Evolutionary conservation across 2,329 filamentous ascomycete species (phyloP).

Genomic region (Cladosporium sp.): DNA sequence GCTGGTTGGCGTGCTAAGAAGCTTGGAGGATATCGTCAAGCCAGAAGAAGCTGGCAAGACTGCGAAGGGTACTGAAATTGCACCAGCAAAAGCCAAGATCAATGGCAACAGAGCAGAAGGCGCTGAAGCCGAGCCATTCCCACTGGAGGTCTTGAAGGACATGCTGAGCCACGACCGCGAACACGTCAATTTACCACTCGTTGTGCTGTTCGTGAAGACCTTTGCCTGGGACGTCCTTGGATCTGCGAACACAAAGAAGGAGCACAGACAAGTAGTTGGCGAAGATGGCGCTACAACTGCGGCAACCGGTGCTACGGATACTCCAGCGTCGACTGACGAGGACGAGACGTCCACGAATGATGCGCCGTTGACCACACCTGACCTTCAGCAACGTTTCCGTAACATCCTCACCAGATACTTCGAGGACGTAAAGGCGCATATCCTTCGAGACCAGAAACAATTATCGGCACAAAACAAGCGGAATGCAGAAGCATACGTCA

Average conservation of each 20-base stretch:
- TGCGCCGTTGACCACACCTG: slow-evolving; percentile 64
- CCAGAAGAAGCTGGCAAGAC: slow-evolving; percentile 60
- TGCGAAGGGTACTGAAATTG: slow-evolving; percentile 50
- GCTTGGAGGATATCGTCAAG: slow-evolving; percentile 65
- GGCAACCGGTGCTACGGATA: slow-evolving; percentile 48
- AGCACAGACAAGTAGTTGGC: slow-evolving; percentile 78
- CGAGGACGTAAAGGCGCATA: slow-evolving; percentile 84
- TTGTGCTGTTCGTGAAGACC: slow-evolving; percentile 92
- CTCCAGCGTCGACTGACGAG: slow-evolving; percentile 49
- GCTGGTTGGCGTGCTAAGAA: slow-evolving; percentile 84
- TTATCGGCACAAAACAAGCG: slow-evolving; percentile 82
- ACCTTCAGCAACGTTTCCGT: slow-evolving; percentile 79
- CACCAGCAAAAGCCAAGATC: slow-evolving; percentile 59
- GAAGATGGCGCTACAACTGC: slow-evolving; percentile 68
- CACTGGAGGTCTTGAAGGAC: slow-evolving; percentile 95
- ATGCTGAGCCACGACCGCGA: slow-evolving; percentile 90
- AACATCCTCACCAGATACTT: slow-evolving; percentile 85
- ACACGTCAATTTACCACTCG: slow-evolving; percentile 81
- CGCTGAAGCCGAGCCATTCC: slow-evolving; percentile 81
- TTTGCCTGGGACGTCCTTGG: slow-evolving; percentile 96
- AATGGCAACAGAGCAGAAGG: slow-evolving; percentile 53
- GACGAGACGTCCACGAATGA: slow-evolving; percentile 54
- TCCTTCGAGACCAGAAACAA: slow-evolving; percentile 87
- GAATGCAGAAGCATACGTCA: slow-evolving; percentile 97
- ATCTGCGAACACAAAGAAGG: slow-evolving; percentile 64